Base-by-base conservation (phyloP, 495 filamentous ascomycete genomes). In the Annulohypoxylon maeteangense region DNA sequence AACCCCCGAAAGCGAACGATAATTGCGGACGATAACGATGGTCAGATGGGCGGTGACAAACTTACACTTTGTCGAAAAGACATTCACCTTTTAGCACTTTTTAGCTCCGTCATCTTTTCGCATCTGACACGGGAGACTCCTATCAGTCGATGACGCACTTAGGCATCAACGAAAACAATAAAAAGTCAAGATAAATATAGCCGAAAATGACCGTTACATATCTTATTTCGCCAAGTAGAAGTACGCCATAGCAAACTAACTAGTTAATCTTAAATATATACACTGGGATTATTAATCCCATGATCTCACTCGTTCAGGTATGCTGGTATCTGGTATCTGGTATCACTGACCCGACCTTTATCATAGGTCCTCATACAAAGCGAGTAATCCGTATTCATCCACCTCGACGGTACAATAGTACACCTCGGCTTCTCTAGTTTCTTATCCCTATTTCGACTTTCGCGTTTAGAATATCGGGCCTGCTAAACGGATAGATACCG, bases 401-500 rank as follows among this genome's bases (percentile, higher is more conserved):
- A 36, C 27, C 47, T 54, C 16, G 18, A 68, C 18, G 54, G 32
- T 44, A 44, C 59, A 63, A 54, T 29, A 54, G 50, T 54, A 57
- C 20, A 57, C 32, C 14, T 57, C 20, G 54, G 36, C 20, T 54
- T 54, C 27, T 42, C 12, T 58, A 10, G 23, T 31, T 63, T 64
- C 12, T 45, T 3, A 47, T 56, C 45, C 59, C 14, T 51, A 6
- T 25, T 64, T 47, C 12, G 27, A 42, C 16, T 62, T 50, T 36
- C 38, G 25, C 45, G 54, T 42, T 76, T 78, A 80, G 74, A 80
- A 83, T 29, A 83, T 67, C 55, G 81, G 71, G 60, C 81, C 84
- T 42, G 72, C 79, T 66, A 88, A 65, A 42, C 85, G 81, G 75
- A 90, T 85, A 27, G 82, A 76, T 12, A 90, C 87, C 23, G 83